Evolutionary conservation across 129 eudicot genomes (phyloP), one percentile per base, ranked within the genome.

Genomic region (Erigeron canadensis): DNA sequence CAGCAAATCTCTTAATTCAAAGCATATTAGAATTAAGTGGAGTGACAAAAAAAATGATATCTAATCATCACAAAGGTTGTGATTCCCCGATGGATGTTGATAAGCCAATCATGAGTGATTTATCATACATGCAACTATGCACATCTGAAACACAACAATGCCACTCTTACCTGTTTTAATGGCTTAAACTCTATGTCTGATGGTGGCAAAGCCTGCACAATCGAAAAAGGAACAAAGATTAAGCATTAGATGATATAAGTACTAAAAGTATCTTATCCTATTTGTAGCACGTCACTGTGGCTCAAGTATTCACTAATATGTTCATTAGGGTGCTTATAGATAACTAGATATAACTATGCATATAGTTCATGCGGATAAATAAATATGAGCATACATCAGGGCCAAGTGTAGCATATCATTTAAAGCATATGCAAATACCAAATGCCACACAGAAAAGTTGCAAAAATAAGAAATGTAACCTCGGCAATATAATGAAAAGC

Each of bases 161-260:
- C 16, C 70, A 48, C 34, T 59, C 78, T 47, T 85, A 93, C 98
- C 98, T 94, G 98, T 58, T 94, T 89, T 78, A 94, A 84, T 56
- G 98, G 98, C 71, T 72, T 81, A 65, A 94, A 89, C 75, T 82
- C 90, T 65, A 94, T 94, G 64, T 89, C 89, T 75, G 83, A 67
- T 15, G 98, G 98, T 57, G 97, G 79, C 75, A 94, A 83, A 54
- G 97, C 98, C 98, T 94, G 91, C 50, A 53, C 55, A 59, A 64
- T 54, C n/a, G 55, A 65, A 21, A 54, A 39, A 6, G 39, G 42
- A 38, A 57, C 40, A 65, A 54, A 21, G 19, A 75, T 66, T 38
- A 43, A 58, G 74, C 69, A 57, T 44, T 44, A 46, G 16, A 39
- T 28, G 47, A 64, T 9, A 44, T 22, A 48, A 53, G 50, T 3